Evolutionary conservation across 2,329 filamentous ascomycete species (phyloP).

Genomic region (Cladosporium sp.): DNA sequence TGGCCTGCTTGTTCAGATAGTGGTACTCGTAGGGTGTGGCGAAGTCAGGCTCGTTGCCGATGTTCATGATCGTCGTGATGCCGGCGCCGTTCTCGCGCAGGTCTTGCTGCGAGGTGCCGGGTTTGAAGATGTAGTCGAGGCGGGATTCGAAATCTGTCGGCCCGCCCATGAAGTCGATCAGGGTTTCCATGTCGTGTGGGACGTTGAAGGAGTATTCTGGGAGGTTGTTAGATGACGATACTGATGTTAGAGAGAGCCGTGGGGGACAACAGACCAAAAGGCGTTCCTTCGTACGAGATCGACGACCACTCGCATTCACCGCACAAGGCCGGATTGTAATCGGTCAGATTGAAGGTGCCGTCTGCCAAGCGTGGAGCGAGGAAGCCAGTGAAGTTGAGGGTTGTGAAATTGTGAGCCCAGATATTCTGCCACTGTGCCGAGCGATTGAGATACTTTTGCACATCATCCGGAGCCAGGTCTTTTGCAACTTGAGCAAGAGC

Average conservation of each 20-base stretch:
- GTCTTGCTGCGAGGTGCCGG: constrained; percentile 30
- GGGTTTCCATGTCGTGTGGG: constrained; percentile 36
- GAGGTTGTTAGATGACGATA: not conserved
- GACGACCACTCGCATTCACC: constrained; percentile 37
- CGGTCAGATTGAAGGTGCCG: constrained; percentile 26
- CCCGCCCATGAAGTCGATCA: constrained; percentile 41
- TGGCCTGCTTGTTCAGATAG: constrained; percentile 28
- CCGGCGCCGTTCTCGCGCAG: constrained; percentile 32
- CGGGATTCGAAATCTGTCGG: constrained; percentile 32
- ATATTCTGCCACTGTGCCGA: constrained; percentile 37
- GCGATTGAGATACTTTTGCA: constrained; percentile 33
- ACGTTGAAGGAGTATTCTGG: constrained; percentile 39
- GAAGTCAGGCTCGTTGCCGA: constrained; percentile 31
- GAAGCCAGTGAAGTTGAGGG: constrained; percentile 31
- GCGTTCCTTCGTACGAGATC: constrained; percentile 38
- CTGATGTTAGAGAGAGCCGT: not conserved
- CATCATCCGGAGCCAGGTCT: constrained; percentile 35
- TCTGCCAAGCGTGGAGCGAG: constrained; percentile 23
- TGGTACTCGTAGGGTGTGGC: constrained; percentile 30
- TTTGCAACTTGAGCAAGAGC: constrained; percentile 37
- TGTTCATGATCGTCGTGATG: constrained; percentile 33
- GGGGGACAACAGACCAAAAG: constrained; percentile 22
- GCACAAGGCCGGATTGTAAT: constrained; percentile 38
- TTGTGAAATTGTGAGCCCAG: constrained; percentile 34
- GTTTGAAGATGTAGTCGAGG: constrained; percentile 38